A percentile compares a stretch with the other conserved stretches of the same genome.
Conservation (phyloP, 2,329 filamentous ascomycete genomes). For the Alternaria angustiovoidea region DNA sequence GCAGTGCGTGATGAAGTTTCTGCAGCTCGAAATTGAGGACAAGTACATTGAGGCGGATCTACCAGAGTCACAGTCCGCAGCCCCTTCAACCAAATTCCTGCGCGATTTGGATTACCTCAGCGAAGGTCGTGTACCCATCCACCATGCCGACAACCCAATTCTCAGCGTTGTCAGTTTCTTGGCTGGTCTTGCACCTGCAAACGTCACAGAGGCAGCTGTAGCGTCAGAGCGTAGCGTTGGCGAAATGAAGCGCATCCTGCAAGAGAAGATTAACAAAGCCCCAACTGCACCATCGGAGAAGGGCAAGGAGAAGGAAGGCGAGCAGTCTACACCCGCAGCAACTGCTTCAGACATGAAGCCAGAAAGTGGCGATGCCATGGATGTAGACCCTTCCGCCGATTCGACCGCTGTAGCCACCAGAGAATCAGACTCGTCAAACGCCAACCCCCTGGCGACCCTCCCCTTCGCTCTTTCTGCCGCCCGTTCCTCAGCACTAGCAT, state of each 20-base stretch:
- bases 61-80: constrained; percentile 55
- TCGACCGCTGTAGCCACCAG: constrained; percentile 52
- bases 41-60: constrained; percentile 89
- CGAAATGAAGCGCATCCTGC: constrained; percentile 81
- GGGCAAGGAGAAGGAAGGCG: constrained; percentile 69
- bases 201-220: constrained; percentile 76
- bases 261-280: constrained; percentile 76
- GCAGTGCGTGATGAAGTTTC: constrained; percentile 95
- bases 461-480: constrained; percentile 87
- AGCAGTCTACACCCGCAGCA: constrained; percentile 56
- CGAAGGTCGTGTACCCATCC: constrained; percentile 85
- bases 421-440: constrained; percentile 17
- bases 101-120: constrained; percentile 68
- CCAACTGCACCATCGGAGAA: constrained; percentile 54
- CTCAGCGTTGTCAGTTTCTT: constrained; percentile 96
- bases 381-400: constrained; percentile 61
- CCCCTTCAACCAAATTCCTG: constrained; percentile 53
- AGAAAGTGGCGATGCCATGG: constrained; percentile 66
- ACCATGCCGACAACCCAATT: constrained; percentile 92
- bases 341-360: constrained; percentile 59
- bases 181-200: constrained; percentile 87
- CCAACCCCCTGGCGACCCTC: constrained; percentile 70
- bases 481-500: constrained; percentile 85
- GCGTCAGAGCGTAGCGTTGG: constrained; percentile 88
- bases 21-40: constrained; percentile 96